Evolutionary conservation across 371 early-diverging fungal species (phyloP), one percentile per base, ranked within the genome.

Genomic region (Phascolomyces articulosus): DNA sequence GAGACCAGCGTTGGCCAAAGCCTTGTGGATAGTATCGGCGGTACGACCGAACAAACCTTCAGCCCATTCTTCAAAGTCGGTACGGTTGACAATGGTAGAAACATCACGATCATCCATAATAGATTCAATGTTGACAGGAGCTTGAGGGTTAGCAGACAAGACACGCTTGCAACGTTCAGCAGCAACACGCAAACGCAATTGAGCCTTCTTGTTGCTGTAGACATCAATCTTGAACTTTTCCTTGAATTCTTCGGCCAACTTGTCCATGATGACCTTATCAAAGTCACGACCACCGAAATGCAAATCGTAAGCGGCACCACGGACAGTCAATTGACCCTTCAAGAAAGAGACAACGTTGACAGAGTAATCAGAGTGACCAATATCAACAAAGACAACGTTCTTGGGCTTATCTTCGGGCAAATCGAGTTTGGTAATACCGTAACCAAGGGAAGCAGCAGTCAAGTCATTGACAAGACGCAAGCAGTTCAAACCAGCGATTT

Each of bases 111-210:
- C 98, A 68, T 96, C 93, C 92, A 95, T 90, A 66, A 98, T 87
- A 68, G 91, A 93, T 82, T 98, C 98, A 62, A 98, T 92, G 77
- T 92, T 94, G 70, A 98, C 83, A 44, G 92, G 88, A 28, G 98
- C 93, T 70, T 93, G 87, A 41, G 92, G 74, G 85, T 97, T 98
- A 71, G 97, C 97, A 49, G 93, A 93, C 34, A 98, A 85, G 40
- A 97, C 86, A 89, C 97, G 98, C 91, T 98, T 98, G 71, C 94
- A 91, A 81, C 93, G 93, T 79, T 98, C 98, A 72, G 91, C 90
- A 56, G 90, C 96, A 40, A 92, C 90, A 63, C 95, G 89, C 64
- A 98, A 88, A 76, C 98, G 94, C 78, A 95, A 89, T 58, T 89
- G 68, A 44, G 98, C 98, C 89, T 96, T 97, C 77, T 89, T 85